phyloP scores from a whole-genome alignment of 2,329 filamentous ascomycete genomes.

The Colletotrichum chlorophyti region DNA sequence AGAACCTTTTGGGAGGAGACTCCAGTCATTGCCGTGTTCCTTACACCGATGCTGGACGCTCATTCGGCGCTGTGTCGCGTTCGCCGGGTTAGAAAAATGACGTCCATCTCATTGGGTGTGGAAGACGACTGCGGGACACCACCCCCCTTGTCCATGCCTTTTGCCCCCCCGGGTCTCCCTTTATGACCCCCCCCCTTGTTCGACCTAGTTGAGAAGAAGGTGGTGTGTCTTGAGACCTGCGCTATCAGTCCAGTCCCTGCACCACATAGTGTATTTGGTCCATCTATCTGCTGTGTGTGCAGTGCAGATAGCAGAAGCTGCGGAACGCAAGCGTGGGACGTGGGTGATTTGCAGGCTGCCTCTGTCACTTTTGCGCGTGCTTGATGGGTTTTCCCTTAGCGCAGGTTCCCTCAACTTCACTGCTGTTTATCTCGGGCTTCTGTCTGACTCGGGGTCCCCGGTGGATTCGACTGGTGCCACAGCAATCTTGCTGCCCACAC shows the following conservation, averaged over 20 bases:
- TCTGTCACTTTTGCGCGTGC: too few species aligned
- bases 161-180: background rate
- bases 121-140: slow-evolving; percentile 3
- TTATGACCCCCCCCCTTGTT: slow-evolving; percentile 1
- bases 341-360: background rate
- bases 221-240: slow-evolving; percentile 3
- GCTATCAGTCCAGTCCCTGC: slow-evolving; percentile 4
- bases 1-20: too few species aligned
- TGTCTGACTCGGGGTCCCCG: slow-evolving; percentile 26
- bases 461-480: slow-evolving; percentile 26
- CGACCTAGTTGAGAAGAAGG: background rate
- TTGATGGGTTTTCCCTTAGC: background rate
- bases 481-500: slow-evolving; percentile 26
- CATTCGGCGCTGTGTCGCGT: slow-evolving; percentile 26
- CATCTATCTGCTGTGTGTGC: background rate
- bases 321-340: too few species aligned
- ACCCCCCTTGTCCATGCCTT: slow-evolving; percentile 14
- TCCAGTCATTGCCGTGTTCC: slow-evolving; percentile 5
- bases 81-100: slow-evolving; percentile 28
- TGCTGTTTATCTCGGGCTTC: slow-evolving; percentile 16
- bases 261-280: too few species aligned
- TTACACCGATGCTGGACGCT: slow-evolving; percentile 5
- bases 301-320: too few species aligned
- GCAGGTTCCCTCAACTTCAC: slow-evolving; percentile 24
- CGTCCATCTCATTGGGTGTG: slow-evolving; percentile 23